phyloP scores from a whole-genome alignment of 257 asterid genomes.

The Lycium barbarum region DNA sequence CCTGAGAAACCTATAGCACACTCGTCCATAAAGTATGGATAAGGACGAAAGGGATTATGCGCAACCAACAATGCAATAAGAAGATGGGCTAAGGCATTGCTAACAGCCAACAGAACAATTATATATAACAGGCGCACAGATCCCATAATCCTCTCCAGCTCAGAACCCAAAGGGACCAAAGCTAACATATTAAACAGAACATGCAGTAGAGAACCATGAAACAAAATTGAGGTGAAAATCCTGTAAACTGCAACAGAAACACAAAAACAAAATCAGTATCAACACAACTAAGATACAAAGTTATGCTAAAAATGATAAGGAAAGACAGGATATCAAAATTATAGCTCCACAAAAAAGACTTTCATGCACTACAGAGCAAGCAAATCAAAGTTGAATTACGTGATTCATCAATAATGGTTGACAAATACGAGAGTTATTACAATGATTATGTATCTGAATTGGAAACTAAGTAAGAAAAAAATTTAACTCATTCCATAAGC shows the following conservation, averaged over 20 bases:
- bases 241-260: conserved; percentile 75
- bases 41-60: conserved; percentile 59
- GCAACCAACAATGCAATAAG: conserved; percentile 66
- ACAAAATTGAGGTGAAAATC: conserved; percentile 73
- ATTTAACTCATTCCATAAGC: background rate
- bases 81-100: conserved; percentile 88
- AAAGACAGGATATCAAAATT: conserved; percentile 21
- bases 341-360: conserved; percentile 17
- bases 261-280: background rate
- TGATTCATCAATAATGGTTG: background rate
- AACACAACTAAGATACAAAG: conserved; percentile 4
- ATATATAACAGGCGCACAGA: conserved; percentile 79
- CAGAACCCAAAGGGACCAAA: conserved; percentile 96
- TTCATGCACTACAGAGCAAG: background rate
- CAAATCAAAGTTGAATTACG: background rate
- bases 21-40: conserved; percentile 67
- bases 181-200: conserved; percentile 97
- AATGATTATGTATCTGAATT: background rate
- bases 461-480: conserved; percentile 20
- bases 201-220: conserved; percentile 93
- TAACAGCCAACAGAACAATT: conserved; percentile 67
- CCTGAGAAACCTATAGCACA: conserved; percentile 98
- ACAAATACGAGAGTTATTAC: background rate
- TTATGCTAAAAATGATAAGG: conserved; percentile 21
- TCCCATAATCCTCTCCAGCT: conserved; percentile 98